These are phyloP conservation scores for Tympanopsis confertula DNA, from an alignment of 2,329 filamentous ascomycete species.

Conservation along the genomic window DNA sequence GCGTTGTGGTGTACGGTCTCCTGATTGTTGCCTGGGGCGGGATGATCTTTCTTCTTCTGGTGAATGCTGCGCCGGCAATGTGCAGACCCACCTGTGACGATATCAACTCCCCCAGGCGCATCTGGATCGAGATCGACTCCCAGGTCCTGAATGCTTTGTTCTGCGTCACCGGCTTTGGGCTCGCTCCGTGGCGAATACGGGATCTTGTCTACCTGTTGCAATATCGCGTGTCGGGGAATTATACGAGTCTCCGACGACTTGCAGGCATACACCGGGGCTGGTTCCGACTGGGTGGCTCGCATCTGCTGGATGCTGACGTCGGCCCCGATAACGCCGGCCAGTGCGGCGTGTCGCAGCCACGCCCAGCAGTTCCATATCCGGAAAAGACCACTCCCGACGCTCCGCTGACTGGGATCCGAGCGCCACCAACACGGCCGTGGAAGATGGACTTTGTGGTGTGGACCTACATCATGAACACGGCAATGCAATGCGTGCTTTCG, in stretches of 20 bases:
- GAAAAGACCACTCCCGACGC: conserved; percentile 47
- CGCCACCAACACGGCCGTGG: conserved; percentile 57
- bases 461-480: conserved; percentile 68
- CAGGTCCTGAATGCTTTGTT: conserved; percentile 78
- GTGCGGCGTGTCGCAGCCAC: conserved; percentile 20
- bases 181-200: conserved; percentile 74
- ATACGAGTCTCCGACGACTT: conserved; percentile 50
- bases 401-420: conserved; percentile 62
- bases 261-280: conserved; percentile 66
- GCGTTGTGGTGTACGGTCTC: conserved; percentile 67
- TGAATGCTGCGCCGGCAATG: conserved; percentile 64
- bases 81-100: conserved; percentile 60
- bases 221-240: conserved; percentile 43
- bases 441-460: conserved; percentile 72
- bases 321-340: conserved; percentile 39
- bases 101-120: conserved; percentile 63
- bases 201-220: conserved; percentile 64
- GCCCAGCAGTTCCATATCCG: conserved; percentile 49
- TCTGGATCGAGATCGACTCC: conserved; percentile 77
- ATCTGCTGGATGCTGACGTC: conserved; percentile 38
- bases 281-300: conserved; percentile 62
- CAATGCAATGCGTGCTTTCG: conserved; percentile 62
- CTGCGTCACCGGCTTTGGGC: conserved; percentile 75
- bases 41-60: conserved; percentile 78
- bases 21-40: conserved; percentile 83